phyloP scores from a whole-genome alignment of 768 basidiomycete species.

The Russula foetens region DNA sequence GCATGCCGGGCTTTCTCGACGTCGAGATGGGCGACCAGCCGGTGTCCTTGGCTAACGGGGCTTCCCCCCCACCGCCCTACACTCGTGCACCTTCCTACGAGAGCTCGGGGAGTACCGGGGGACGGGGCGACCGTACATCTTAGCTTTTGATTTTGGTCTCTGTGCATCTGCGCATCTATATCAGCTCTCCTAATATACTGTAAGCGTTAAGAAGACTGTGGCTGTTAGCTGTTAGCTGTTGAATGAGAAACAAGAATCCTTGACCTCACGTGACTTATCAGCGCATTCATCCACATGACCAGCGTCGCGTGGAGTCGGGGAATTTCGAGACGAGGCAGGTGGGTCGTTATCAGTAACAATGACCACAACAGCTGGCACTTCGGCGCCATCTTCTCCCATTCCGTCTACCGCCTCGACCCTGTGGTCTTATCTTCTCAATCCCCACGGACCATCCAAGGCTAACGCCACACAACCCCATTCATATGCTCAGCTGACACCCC shows the following conservation, averaged over 20 bases:
- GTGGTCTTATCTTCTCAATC: slow-evolving; percentile 52
- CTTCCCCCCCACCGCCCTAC: slow-evolving; percentile 14
- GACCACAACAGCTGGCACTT: neutral
- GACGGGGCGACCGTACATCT: neutral
- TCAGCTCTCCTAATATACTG: neutral
- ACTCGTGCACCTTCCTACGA: slow-evolving; percentile 14
- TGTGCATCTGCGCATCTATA: neutral
- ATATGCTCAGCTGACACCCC: slow-evolving; percentile 33
- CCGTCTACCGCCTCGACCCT: slow-evolving; percentile 24
- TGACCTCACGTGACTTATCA: neutral
- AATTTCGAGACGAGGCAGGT: neutral
- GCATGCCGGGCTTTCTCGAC: neutral
- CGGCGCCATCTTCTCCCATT: slow-evolving; percentile 2
- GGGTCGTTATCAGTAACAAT: neutral
- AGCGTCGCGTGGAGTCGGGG: neutral
- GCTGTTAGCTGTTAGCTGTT: neutral
- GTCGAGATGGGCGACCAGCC: neutral
- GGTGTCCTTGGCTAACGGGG: neutral
- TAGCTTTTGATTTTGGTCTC: neutral
- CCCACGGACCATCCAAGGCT: slow-evolving; percentile 28
- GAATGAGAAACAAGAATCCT: no score
- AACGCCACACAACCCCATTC: slow-evolving; percentile 30
- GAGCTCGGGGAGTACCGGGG: neutral
- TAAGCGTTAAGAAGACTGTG: neutral
- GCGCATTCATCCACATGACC: neutral